phyloP scores from a whole-genome alignment of 805 yeast genomes.

The Starmera amethionina region DNA sequence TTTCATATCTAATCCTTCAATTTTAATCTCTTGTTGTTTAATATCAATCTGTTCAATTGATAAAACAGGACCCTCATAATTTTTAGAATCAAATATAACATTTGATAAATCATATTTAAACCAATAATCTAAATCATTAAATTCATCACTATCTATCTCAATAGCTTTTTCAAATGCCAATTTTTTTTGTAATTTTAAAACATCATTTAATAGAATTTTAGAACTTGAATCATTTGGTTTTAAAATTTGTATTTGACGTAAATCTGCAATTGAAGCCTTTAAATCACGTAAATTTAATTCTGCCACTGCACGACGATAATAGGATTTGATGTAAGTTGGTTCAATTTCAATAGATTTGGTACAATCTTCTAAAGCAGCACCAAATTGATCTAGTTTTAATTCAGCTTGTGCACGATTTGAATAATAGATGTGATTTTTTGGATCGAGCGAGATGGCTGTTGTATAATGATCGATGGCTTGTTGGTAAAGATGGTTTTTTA shows the following conservation, averaged over 20 bases:
- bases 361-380: conserved; percentile 75
- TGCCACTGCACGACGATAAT: conserved; percentile 82
- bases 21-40: conserved; percentile 15
- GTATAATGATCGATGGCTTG: conserved; percentile 67
- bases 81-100: conserved; percentile 35
- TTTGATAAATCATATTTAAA: conserved; percentile 16
- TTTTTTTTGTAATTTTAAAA: conserved; percentile 56
- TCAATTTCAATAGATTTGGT: conserved; percentile 60
- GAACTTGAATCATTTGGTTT: conserved; percentile 69
- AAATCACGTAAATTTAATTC: conserved; percentile 66
- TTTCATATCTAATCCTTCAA: conserved; percentile 30
- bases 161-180: conserved; percentile 84
- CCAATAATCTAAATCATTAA: conserved; percentile 32
- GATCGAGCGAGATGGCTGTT: conserved; percentile 59
- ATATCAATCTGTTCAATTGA: conserved; percentile 27
- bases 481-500: conserved; percentile 54
- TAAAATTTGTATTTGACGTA: conserved; percentile 47
- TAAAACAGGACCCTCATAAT: conserved; percentile 52
- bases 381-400: conserved; percentile 78
- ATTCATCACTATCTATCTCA: conserved; percentile 46
- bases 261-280: conserved; percentile 62
- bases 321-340: conserved; percentile 61
- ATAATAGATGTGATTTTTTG: conserved; percentile 48
- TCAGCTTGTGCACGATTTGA: conserved; percentile 90
- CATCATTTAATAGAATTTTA: conserved; percentile 46